phyloP scores from a whole-genome alignment of 768 basidiomycete genomes.

The Chalciporus piperatus region DNA sequence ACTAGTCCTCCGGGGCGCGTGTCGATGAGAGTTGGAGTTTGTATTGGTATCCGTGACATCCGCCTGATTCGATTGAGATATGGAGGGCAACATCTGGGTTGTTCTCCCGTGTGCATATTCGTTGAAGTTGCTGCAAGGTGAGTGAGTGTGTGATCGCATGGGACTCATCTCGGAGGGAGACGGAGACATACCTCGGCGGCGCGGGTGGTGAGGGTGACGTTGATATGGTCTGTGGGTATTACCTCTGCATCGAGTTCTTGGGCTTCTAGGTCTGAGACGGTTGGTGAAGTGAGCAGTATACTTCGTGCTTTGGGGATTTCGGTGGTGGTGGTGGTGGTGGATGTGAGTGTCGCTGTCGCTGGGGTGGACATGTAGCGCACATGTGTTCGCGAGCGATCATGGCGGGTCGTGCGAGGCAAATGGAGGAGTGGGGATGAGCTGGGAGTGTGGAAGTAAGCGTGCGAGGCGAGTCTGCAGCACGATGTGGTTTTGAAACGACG shows the following conservation, averaged over 20 bases:
- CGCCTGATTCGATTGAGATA: slow-evolving; percentile 87
- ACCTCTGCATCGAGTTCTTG: no score
- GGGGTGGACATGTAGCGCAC: no score
- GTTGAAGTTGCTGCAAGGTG: slow-evolving; percentile 65
- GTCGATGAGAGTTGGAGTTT: slow-evolving; percentile 77
- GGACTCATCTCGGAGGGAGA: no score
- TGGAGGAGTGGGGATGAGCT: no score
- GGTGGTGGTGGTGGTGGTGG: no score
- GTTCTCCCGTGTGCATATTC: slow-evolving; percentile 65
- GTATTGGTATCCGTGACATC: slow-evolving; percentile 97
- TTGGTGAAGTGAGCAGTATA: slow-evolving; percentile 48
- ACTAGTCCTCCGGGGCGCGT: slow-evolving; percentile 81
- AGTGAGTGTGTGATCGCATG: not conserved
- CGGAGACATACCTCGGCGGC: slow-evolving; percentile 77
- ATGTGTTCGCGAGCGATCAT: no score
- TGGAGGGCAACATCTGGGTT: slow-evolving; percentile 75
- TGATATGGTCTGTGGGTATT: slow-evolving; percentile 49
- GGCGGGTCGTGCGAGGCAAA: no score
- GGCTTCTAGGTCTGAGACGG: slow-evolving; percentile 49
- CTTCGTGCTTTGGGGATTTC: slow-evolving; percentile 48
- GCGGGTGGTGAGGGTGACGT: slow-evolving; percentile 62
- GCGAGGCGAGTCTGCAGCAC: no score
- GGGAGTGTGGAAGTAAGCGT: not conserved
- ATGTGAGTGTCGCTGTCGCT: no score
- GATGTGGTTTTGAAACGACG: no score